Conservation (phyloP, 768 basidiomycete genomes). For the Galerina marginata region DNA sequence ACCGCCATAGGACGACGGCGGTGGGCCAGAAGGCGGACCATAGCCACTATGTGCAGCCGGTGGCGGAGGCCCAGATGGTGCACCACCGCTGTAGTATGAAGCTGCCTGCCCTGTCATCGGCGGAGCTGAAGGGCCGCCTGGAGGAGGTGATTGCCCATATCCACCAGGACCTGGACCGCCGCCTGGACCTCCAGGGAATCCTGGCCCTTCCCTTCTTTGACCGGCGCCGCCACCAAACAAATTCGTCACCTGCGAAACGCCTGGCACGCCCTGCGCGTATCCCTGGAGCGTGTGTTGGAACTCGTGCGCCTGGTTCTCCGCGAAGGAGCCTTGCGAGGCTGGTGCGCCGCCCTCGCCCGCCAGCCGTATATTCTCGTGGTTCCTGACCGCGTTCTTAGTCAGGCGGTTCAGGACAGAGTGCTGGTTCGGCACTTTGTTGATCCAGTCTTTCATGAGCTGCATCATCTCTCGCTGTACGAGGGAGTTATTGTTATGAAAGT, state of each 20-base stretch:
- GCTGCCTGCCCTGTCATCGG: constrained; percentile 23
- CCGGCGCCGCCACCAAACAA: constrained; percentile 36
- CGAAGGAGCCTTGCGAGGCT: constrained; percentile 52
- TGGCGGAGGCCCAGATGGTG: constrained; percentile 27
- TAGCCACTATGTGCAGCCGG: constrained; percentile 20
- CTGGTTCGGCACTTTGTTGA: constrained; percentile 51
- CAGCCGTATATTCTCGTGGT: constrained; percentile 72
- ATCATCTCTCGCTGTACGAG: constrained; percentile 80
- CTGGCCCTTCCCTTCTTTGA: constrained; percentile 30
- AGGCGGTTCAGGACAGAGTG: constrained; percentile 60
- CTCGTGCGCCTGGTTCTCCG: constrained; percentile 51
- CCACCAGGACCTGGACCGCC: constrained; percentile 18
- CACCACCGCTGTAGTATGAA: constrained; percentile 6
- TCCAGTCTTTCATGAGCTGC: constrained; percentile 68
- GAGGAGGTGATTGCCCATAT: constrained; percentile 3
- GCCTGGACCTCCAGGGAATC: constrained; percentile 15
- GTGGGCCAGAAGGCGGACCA: constrained; percentile 34
- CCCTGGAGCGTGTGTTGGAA: constrained; percentile 54
- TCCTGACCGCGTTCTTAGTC: constrained; percentile 67
- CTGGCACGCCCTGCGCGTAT: constrained; percentile 53
- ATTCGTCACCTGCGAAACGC: constrained; percentile 47
- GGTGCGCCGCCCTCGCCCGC: constrained; percentile 56
- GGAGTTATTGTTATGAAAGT: constrained; percentile 70
- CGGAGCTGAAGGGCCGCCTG: constrained; percentile 14
- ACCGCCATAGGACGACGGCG: constrained; percentile 27